A percentile compares a stretch with the other conserved stretches of the same genome.
phyloP scores from a whole-genome alignment of 2,329 filamentous ascomycete genomes.

The Fusarium nurragi region DNA sequence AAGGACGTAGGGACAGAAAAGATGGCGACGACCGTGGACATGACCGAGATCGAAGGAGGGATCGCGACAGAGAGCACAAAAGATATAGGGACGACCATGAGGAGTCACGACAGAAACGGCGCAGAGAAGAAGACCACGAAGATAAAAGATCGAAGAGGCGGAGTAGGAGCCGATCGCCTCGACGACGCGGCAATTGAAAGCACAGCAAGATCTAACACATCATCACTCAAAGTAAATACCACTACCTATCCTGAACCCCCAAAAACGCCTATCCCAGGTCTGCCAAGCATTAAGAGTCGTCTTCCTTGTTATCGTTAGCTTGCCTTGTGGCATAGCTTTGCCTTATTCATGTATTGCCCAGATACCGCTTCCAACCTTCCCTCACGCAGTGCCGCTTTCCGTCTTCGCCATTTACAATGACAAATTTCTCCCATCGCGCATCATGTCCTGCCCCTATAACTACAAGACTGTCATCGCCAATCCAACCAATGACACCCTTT shows the following conservation, averaged over 20 bases:
- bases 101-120: slow-evolving; percentile 42
- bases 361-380: slow-evolving; percentile 85
- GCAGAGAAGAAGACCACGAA: slow-evolving; percentile 43
- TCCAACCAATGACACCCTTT: slow-evolving; percentile 90
- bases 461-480: slow-evolving; percentile 75
- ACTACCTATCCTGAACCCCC: slow-evolving; percentile 30
- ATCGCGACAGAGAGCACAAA: slow-evolving; percentile 40
- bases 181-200: slow-evolving; percentile 43
- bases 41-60: slow-evolving; percentile 40
- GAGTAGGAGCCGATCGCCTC: slow-evolving; percentile 57
- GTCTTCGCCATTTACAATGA: slow-evolving; percentile 73
- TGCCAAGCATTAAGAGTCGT: slow-evolving; percentile 25
- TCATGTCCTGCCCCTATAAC: slow-evolving; percentile 83
- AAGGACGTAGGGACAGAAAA: slow-evolving; percentile 29
- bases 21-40: slow-evolving; percentile 41
- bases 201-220: slow-evolving; percentile 36
- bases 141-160: slow-evolving; percentile 42
- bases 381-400: slow-evolving; percentile 73
- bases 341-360: slow-evolving; percentile 55
- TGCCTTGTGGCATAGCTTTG: background rate
- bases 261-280: slow-evolving; percentile 38
- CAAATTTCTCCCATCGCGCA: slow-evolving; percentile 88
- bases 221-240: slow-evolving; percentile 23
- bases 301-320: slow-evolving; percentile 6
- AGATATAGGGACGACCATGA: slow-evolving; percentile 45